Evolutionary conservation across 768 basidiomycete genomes (phyloP), one percentile per base, ranked within the genome.

Genomic region (Xerocomus potaroensis): DNA sequence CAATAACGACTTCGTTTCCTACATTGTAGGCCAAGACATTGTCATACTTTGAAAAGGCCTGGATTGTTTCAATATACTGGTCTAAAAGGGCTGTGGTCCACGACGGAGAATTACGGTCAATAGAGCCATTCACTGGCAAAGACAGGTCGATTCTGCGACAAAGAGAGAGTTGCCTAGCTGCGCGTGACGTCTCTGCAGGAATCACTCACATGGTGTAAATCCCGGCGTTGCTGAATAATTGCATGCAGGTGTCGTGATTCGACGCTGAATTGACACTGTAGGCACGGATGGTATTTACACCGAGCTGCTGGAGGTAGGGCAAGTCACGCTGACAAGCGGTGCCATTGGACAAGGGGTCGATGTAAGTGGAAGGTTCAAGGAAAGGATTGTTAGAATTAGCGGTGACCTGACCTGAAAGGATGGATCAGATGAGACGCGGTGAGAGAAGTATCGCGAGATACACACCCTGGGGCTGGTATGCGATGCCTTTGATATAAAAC

Each of bases 221-320:
- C 22, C 85, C 85, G 30, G 90, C 90, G 18, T 67, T 65, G 56
- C 81, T 84, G 49, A 96, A 75, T 12, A 80, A 66, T 30, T 66
- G 65, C 93, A 97, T 95, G 68, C 93, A 97, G 1, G 69, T 68
- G 63, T 93, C 91, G 52, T 97, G 93, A 67, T 95, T 86, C 47
- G 84, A 68, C 27, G 83, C 74, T 0, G 89, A 78, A 61, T 93
- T 78, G 51, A 94, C 91, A 47, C 84, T 87, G 73, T 96, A 96
- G 2, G 84, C 84, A 45, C 91, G 84, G 40, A 96, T 73, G 32
- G 84, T 72, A 61, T 94, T 96, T 60, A 94, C 79, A 9, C 79
- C 77, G 16, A 95, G 79, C 46, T 85, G 68, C 60, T 83, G 72
- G 35, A 96, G 74, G 64, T 78, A 83, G 1, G 88, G 86, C 18